Evolutionary conservation across 2,329 filamentous ascomycete genomes (phyloP), one percentile per base, ranked within the genome.

Genomic region (Pyricularia grisea): DNA sequence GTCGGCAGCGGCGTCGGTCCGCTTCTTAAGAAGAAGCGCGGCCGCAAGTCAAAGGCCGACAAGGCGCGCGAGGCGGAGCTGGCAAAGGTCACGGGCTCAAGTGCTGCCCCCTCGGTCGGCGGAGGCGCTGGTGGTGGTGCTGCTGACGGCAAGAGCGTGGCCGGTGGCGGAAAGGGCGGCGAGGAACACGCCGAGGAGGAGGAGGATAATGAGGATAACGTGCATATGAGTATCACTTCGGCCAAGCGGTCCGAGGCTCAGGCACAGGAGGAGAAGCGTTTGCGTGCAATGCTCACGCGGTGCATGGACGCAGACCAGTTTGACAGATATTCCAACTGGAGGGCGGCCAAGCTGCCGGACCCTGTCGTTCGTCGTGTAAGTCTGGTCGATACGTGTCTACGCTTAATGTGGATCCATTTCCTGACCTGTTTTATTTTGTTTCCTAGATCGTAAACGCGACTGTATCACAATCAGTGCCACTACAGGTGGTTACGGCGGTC

Each of bases 391-490:
- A 23, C 28, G 14, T n/a, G 27, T 28, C 25, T 3, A 10, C 27
- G 11, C 20, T 12, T n/a, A 14, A 42, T 12, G 23, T 50, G 3
- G 14, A 55, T 55, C 25, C 60, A 65, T 68, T 68, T 2, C 17
- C 28, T 20, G 2, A 50, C 31, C 31, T 61, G 31, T 23, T 23
- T 4, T 28, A 58, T 36, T 14, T 25, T n/a, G 0, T 36, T 36
- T 69, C 67, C 4, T 70, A 89, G 85, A 86, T 94, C 71, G 89
- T 93, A 76, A 94, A 94, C 75, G 90, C 91, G 70, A 92, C 91
- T 1, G 89, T 93, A 10, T 92, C 90, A 0, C 92, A 94, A 76
- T 93, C 90, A 1, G 91, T 92, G 0, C 90, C 90, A 0, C 83
- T 86, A 25, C 90, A 87, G 73, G 90, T 93, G 67, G 89, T 92